A percentile compares a stretch with the other conserved stretches of the same genome.
Evolutionary conservation across 2,329 filamentous ascomycete species (phyloP).

Genomic region (Trichophyton schoenleinii): DNA sequence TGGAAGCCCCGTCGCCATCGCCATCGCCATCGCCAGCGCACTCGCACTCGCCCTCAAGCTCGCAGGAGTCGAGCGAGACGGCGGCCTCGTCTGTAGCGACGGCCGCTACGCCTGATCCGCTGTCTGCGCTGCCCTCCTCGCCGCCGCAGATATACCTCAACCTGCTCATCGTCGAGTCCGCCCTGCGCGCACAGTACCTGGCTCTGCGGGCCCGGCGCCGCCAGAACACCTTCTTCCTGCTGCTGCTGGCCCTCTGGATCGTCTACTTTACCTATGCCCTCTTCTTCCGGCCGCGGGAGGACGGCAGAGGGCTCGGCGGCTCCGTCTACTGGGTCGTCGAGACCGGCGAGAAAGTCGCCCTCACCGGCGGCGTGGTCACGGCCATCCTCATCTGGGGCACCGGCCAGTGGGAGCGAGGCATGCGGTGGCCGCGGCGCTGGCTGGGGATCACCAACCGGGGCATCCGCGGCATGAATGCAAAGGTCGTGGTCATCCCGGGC

Average conservation of each 20-base stretch:
- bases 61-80: background rate
- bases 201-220: conserved; percentile 75
- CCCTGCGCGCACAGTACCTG: conserved; percentile 82
- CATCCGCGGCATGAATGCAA: conserved; percentile 84
- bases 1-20: conserved; percentile 9
- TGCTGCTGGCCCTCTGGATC: conserved; percentile 68
- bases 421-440: conserved; percentile 89
- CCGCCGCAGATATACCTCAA: conserved; percentile 97
- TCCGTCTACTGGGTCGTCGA: conserved; percentile 96
- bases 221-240: conserved; percentile 85
- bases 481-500: conserved; percentile 77
- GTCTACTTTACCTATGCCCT: conserved; percentile 76
- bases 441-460: conserved; percentile 80
- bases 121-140: conserved; percentile 72
- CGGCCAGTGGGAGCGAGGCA: conserved; percentile 89
- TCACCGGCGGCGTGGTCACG: conserved; percentile 82
- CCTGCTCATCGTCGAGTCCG: conserved; percentile 89
- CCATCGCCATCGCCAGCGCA: conserved; percentile 9
- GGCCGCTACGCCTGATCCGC: conserved; percentile 47
- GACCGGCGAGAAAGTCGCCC: conserved; percentile 75
- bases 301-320: conserved; percentile 80
- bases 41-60: conserved; percentile 18
- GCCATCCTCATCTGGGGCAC: conserved; percentile 82
- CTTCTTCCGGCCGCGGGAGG: conserved; percentile 90
- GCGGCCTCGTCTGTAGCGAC: conserved; percentile 4